Conservation (phyloP, 2,329 filamentous ascomycete species). For the Phialophora expanda region DNA sequence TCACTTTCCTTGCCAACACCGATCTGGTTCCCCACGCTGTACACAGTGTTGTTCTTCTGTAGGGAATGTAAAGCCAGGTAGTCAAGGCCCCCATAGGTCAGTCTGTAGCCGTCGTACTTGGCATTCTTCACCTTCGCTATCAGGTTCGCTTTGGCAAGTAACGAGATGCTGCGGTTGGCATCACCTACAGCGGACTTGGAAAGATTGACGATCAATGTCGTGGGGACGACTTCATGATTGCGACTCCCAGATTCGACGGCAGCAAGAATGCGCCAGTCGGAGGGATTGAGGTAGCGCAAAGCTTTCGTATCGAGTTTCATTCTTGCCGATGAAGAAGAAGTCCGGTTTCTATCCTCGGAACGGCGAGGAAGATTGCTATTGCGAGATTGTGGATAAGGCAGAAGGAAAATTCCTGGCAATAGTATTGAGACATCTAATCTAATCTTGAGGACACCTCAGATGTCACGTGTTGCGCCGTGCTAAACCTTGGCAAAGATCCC, state of each 20-base stretch:
- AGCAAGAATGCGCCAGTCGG: constrained; percentile 94
- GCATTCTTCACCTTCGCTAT: constrained; percentile 94
- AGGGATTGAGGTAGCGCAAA: constrained; percentile 85
- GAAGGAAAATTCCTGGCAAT: neutral
- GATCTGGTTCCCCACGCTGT: constrained; percentile 91
- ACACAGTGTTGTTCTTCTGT: constrained; percentile 77
- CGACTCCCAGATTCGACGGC: constrained; percentile 91
- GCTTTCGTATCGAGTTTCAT: constrained; percentile 97
- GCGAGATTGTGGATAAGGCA: neutral
- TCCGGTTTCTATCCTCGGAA: neutral
- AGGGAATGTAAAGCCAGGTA: constrained; percentile 95
- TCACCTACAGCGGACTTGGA: constrained; percentile 73
- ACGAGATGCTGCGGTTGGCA: constrained; percentile 85
- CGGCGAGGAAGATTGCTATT: neutral
- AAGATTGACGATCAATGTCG: constrained; percentile 81
- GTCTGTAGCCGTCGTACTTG: constrained; percentile 94
- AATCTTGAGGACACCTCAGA: neutral
- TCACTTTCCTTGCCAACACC: constrained; percentile 98
- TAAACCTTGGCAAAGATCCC: neutral
- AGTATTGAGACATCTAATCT: constrained; percentile 10
- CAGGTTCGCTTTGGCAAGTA: constrained; percentile 86
- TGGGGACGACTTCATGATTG: constrained; percentile 97
- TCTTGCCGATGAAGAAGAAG: neutral
- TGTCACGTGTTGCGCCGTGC: neutral
- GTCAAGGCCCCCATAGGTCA: constrained; percentile 95